phyloP scores from a whole-genome alignment of 805 yeast genomes.

The Pichia heedii region DNA sequence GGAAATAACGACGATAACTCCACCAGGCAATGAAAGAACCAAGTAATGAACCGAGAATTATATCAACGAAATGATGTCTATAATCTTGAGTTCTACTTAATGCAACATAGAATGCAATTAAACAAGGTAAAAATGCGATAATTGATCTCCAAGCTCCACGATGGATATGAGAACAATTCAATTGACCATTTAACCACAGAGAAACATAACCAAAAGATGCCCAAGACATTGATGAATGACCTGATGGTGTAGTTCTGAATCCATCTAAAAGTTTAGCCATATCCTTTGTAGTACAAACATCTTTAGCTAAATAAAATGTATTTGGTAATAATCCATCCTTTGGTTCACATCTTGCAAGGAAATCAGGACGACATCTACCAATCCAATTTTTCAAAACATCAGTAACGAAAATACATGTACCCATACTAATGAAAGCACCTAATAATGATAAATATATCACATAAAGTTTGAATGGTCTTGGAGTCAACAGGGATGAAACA shows the following conservation, averaged over 20 bases:
- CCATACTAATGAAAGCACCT: constrained; percentile 55
- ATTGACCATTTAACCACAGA: constrained; percentile 62
- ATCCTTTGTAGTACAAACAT: constrained; percentile 53
- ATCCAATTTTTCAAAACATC: constrained; percentile 73
- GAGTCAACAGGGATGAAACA: constrained; percentile 29
- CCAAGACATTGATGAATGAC: constrained; percentile 67
- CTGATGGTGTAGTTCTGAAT: constrained; percentile 75
- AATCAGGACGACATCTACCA: constrained; percentile 90
- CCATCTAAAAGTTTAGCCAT: constrained; percentile 47
- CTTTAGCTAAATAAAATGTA: constrained; percentile 48
- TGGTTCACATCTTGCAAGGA: constrained; percentile 78
- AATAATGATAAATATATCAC: constrained; percentile 54
- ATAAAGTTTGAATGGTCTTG: constrained; percentile 46
- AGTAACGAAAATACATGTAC: constrained; percentile 54
- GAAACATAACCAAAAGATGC: constrained; percentile 57
- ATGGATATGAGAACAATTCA: constrained; percentile 27
- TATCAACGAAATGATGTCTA: constrained; percentile 87
- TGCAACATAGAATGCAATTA: constrained; percentile 72
- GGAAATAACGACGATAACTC: constrained; percentile 48
- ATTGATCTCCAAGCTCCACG: constrained; percentile 58
- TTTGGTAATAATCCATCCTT: constrained; percentile 45
- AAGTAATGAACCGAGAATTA: constrained; percentile 58
- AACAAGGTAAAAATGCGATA: constrained; percentile 43
- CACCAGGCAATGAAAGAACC: constrained; percentile 56
- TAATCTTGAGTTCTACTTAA: constrained; percentile 84